Base-by-base conservation (phyloP, 345 rosid species). In the Gossypium sturtianum region DNA sequence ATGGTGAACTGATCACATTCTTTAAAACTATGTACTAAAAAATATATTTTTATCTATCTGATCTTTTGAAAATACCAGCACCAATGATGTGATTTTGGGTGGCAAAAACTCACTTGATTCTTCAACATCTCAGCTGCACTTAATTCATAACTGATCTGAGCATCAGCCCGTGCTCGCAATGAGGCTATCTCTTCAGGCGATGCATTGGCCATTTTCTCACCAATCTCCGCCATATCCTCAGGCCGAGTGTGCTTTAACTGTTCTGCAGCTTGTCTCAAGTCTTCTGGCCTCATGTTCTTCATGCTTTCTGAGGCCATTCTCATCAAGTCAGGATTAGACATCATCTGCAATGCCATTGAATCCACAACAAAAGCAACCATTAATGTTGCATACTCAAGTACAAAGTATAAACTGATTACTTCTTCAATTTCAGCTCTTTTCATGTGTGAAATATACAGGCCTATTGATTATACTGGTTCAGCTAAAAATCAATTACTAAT, bases 291-390 rank as follows among this genome's bases (percentile, higher is more conserved):
- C 90, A 93, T 89, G 76, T 88, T 93, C 84, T 87, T 88, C 99
- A 96, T 89, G 79, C 91, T 84, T 75, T 96, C 97, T 0, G 97
- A 81, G n/a, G 99, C 98, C 91, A 93, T 93, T 74, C 82, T 96
- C 93, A 96, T 86, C 87, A 91, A 85, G 3, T 93, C 97, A 16
- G 98, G 99, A 82, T 96, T 96, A 23, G 97, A 83, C 97, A 91
- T 90, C 94, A 93, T 87, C 98, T 96, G 83, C 76, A 80, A 23
- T 2, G 62, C 76, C 82, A 83, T 23, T 17, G n/a, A 60, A 75
- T 27, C 54, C 56, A 52, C 29, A 53, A 49, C 34, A 70, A 10
- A 12, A 12, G 22, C 65, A 74, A 65, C 54, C 25, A 13, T 49
- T 25, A 48, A 23, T 52, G 53, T 20, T 51, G 3, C 51, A 22